Base-by-base conservation (phyloP, 331 rosid species). In the Rosa hybrid region DNA sequence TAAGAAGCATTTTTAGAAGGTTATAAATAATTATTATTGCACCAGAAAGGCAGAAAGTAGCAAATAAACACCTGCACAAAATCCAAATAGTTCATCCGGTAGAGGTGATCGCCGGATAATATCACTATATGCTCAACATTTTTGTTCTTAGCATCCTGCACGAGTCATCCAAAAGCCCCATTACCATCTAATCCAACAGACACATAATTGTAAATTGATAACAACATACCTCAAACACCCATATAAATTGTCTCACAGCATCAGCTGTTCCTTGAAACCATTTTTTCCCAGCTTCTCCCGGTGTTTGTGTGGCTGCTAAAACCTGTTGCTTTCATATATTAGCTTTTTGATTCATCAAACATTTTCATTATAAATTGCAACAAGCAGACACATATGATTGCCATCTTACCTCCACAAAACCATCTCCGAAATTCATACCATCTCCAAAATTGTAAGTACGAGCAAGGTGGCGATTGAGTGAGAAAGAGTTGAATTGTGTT, bases 261-360 rank as follows among this genome's bases (percentile, higher is more conserved):
- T 93, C 98, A 39, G 98, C 97, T 51, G 98, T 93, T 68, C 98
- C 97, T 78, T 91, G 97, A 82, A 93, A 93, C 98, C 98, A 93
- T 83, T 68, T 91, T 77, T 87, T 91, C 81, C 98, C 98, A 18
- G 93, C 80, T 79, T 91, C 97, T 73, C 98, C 98, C 1, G 96
- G 88, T 11, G 97, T 91, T 83, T 93, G 98, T 73, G 98, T 93
- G 13, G 98, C 99, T 70, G 99, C 99, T 86, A 96, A 85, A 72
- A 96, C 99, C 99, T 95, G 85, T 83, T 76, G 53, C 23, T 44
- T 77, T 53, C 50, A 48, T 23, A 63, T 62, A 75, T 79, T 71
- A 84, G 59, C 71, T 68, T 48, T 30, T 72, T 50, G 21, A 79
- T n/a, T 65, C 72, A 77, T 71, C 60, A 51, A 64, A 20, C 17